Evolutionary conservation across 345 rosid species (phyloP).

Genomic region (Aethionema arabicum): DNA sequence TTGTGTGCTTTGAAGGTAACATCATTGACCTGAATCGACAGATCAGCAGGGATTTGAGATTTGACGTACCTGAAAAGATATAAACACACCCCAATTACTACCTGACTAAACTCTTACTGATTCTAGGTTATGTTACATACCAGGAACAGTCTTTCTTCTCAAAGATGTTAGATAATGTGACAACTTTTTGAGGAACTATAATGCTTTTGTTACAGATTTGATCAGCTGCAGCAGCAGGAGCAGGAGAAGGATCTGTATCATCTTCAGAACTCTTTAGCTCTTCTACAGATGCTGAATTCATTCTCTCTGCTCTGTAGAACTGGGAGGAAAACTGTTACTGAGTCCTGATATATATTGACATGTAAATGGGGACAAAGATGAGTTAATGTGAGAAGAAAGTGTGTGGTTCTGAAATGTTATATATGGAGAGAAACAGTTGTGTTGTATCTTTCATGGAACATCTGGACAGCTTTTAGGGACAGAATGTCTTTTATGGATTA

Average conservation of each 20-base stretch:
- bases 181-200: slow-evolving; percentile 44
- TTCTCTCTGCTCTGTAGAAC: slow-evolving; percentile 13
- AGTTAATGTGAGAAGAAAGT: slow-evolving; percentile 53
- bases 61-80: slow-evolving; percentile 57
- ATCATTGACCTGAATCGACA: slow-evolving; percentile 60
- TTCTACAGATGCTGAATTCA: slow-evolving; percentile 32
- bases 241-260: slow-evolving; percentile 26
- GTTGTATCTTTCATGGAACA: slow-evolving; percentile 18
- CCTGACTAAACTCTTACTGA: neutral
- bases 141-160: slow-evolving; percentile 60
- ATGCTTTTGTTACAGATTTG: slow-evolving; percentile 46
- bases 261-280: slow-evolving; percentile 39
- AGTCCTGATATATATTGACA: slow-evolving; percentile 17
- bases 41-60: slow-evolving; percentile 66
- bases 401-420: slow-evolving; percentile 46
- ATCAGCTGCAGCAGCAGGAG: slow-evolving; percentile 7
- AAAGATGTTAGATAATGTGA: slow-evolving; percentile 45
- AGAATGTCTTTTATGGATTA: slow-evolving; percentile 23
- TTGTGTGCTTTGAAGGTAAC: slow-evolving; percentile 69
- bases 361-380: slow-evolving; percentile 30
- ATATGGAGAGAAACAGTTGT: slow-evolving; percentile 17
- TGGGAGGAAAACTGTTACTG: slow-evolving; percentile 1
- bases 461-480: slow-evolving; percentile 16
- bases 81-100: slow-evolving; percentile 1
- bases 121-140: slow-evolving; percentile 34